Evolutionary conservation across 2,329 filamentous ascomycete species (phyloP).

Genomic region (Neonectria coccinea): DNA sequence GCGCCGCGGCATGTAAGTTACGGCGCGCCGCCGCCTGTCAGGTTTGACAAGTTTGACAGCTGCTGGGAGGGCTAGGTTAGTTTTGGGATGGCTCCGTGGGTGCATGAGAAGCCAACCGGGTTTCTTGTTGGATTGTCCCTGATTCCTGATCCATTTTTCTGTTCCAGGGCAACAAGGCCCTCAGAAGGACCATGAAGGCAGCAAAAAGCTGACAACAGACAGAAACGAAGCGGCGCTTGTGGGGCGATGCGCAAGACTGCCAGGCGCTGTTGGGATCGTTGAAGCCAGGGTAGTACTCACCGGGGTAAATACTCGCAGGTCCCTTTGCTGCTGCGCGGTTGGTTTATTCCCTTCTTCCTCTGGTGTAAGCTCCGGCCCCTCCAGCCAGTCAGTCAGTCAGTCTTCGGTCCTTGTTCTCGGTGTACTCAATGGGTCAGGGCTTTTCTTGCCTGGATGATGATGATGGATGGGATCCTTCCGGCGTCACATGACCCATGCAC

Average conservation of each 20-base stretch:
- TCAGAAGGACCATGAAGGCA: slow-evolving; percentile 4
- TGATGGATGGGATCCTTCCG: background rate
- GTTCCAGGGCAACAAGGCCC: slow-evolving; percentile 19
- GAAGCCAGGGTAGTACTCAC: background rate
- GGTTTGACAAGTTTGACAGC: slow-evolving; percentile 35
- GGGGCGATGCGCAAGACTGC: background rate
- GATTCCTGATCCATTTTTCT: background rate
- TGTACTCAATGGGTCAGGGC: background rate
- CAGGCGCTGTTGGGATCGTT: slow-evolving; percentile 6
- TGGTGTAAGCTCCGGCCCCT: background rate
- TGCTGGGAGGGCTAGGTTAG: slow-evolving; percentile 16
- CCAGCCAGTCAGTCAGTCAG: background rate
- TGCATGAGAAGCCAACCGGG: slow-evolving; percentile 11
- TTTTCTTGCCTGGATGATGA: background rate
- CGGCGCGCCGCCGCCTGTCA: slow-evolving; percentile 25
- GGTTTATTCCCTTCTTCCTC: background rate
- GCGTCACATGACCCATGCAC: slow-evolving; percentile 5
- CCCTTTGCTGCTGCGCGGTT: background rate
- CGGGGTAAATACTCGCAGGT: background rate
- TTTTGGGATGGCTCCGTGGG: slow-evolving; percentile 12
- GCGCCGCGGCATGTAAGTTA: background rate
- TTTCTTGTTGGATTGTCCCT: background rate
- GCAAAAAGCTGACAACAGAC: background rate
- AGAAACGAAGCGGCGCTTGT: background rate
- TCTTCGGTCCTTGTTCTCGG: background rate